Percentiles rank a stretch among this genome's conserved stretches.
Evolutionary conservation across 2,329 filamentous ascomycete genomes (phyloP).

Genomic region (Colletotrichum orbiculare): DNA sequence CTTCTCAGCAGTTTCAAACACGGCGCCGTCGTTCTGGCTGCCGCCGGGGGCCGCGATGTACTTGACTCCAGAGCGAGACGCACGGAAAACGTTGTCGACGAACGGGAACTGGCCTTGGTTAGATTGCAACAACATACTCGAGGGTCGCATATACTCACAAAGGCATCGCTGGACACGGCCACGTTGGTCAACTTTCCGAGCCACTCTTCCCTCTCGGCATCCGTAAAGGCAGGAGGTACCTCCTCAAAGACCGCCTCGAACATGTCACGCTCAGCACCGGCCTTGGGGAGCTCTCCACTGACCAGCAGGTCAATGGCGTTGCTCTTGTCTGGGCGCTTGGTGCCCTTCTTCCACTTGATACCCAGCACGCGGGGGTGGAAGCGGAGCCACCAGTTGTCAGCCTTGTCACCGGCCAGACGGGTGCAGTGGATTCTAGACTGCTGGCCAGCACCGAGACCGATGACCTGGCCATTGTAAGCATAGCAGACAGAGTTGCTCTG

Average conservation of each 20-base stretch:
- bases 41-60: constrained; percentile 95
- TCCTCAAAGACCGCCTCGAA: constrained; percentile 93
- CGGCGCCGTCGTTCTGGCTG: constrained; percentile 84
- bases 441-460: constrained; percentile 95
- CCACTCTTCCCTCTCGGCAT: constrained; percentile 88
- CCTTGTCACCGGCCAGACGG: constrained; percentile 95
- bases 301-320: constrained; percentile 97
- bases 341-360: constrained; percentile 97
- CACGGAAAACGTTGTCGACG: constrained; percentile 96
- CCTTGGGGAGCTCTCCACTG: constrained; percentile 87
- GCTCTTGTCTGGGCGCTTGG: constrained; percentile 96
- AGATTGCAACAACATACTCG: constrained; percentile 34
- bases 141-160: constrained; percentile 70
- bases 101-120: constrained; percentile 82
- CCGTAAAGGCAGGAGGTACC: constrained; percentile 83
- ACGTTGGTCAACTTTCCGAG: constrained; percentile 83
- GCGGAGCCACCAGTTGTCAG: constrained; percentile 99
- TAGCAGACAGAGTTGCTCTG: constrained; percentile 99
- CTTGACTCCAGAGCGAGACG: constrained; percentile 88
- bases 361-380: constrained; percentile 90
- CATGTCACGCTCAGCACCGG: constrained; percentile 83
- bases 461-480: constrained; percentile 89
- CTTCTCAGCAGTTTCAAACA: constrained; percentile 91
- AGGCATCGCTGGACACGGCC: constrained; percentile 92
- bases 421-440: constrained; percentile 99